phyloP scores from a whole-genome alignment of 768 basidiomycete species.

The Kwoniella sp. region DNA sequence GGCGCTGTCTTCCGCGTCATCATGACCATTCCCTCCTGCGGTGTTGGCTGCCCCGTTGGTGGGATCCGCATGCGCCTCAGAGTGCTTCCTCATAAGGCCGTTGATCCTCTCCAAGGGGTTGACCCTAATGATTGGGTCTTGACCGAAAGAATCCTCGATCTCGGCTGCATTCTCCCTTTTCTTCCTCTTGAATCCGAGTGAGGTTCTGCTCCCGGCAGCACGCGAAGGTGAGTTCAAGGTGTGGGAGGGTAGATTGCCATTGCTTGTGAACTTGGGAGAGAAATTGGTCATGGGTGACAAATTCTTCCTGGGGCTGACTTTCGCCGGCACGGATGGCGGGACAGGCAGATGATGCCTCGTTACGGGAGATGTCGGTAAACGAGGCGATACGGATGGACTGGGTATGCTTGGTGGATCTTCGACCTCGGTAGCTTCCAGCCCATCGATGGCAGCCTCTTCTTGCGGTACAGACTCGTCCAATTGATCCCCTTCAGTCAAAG shows the following conservation, averaged over 20 bases:
- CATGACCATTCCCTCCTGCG: too few relatives aligned
- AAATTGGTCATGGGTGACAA: slow-evolving; percentile 4
- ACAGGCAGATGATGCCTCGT: not conserved
- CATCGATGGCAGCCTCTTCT: not conserved
- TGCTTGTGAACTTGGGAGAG: not conserved
- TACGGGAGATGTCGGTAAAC: not conserved
- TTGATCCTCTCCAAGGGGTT: slow-evolving; percentile 4
- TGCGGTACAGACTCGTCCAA: slow-evolving; percentile 6
- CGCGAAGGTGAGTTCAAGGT: not conserved
- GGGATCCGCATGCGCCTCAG: not conserved
- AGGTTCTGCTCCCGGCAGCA: not conserved
- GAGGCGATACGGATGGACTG: slow-evolving; percentile 12
- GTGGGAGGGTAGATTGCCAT: not conserved
- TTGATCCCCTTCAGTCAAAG: slow-evolving; percentile 4
- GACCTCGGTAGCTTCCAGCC: slow-evolving; percentile 20
- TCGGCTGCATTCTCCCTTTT: not conserved
- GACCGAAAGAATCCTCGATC: slow-evolving; percentile 4
- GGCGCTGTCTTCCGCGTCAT: not conserved
- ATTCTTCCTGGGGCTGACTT: not conserved
- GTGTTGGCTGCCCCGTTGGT: not conserved
- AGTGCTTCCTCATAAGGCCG: not conserved
- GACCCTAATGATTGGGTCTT: not conserved
- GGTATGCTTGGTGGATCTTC: slow-evolving; percentile 11
- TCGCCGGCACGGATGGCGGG: slow-evolving; percentile 1
- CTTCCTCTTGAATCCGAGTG: not conserved